These are phyloP conservation scores for Schoenoplectus tabernaemontani DNA, from an alignment of 202 grass and related monocot species.

Conservation along the genomic window DNA sequence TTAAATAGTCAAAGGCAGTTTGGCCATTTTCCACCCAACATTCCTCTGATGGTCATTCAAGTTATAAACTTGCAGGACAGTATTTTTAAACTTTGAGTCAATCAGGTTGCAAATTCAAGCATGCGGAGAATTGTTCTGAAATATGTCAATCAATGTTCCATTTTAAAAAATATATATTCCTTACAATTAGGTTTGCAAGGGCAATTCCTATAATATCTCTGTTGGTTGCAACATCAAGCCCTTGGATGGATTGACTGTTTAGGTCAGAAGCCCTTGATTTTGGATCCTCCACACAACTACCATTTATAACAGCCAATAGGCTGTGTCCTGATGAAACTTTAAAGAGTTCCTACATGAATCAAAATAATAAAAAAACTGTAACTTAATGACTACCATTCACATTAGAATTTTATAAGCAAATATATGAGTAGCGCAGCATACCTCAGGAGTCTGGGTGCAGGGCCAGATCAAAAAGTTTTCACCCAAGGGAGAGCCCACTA, in stretches of 20 bases:
- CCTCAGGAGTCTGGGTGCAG: conserved; percentile 25
- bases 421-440: conserved; percentile 2
- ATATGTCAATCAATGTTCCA: not conserved
- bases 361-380: conserved; percentile 15
- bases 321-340: conserved; percentile 37
- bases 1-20: not conserved
- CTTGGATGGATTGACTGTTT: conserved; percentile 32
- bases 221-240: conserved; percentile 30
- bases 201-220: conserved; percentile 43
- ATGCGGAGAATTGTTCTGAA: not conserved
- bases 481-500: conserved; percentile 35
- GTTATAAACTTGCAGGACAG: no score
- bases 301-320: conserved; percentile 37
- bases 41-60: no score
- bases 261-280: conserved; percentile 38
- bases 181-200: conserved; percentile 39
- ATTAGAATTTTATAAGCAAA: not conserved
- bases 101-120: not conserved
- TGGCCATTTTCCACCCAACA: not conserved
- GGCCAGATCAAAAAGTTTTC: conserved; percentile 48
- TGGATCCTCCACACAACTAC: conserved; percentile 37
- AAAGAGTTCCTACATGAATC: conserved; percentile 34
- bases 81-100: no score
- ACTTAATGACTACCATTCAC: not conserved
- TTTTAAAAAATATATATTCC: not conserved